Conservation (phyloP, 208 protist species). For the Crithidia fasciculata region DNA sequence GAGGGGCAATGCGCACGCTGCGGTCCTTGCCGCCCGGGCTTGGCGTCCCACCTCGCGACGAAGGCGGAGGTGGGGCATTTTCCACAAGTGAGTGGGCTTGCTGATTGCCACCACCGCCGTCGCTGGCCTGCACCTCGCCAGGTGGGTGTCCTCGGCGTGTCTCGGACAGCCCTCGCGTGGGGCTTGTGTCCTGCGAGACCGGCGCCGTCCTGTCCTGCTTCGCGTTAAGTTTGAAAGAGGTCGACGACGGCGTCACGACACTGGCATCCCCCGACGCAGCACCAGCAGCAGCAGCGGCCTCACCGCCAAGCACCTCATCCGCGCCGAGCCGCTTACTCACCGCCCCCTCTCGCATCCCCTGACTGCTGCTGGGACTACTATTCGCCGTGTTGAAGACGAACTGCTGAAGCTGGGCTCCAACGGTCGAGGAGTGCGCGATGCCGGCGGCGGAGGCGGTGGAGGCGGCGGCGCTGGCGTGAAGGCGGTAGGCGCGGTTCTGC, state of each 20-base stretch:
- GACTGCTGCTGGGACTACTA: neutral
- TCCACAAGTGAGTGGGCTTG: neutral
- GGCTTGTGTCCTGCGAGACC: neutral
- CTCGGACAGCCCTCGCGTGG: neutral
- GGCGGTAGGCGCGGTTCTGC: conserved; percentile 28
- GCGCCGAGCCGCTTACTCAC: conserved; percentile 2
- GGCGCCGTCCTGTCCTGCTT: neutral
- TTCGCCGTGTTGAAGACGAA: neutral
- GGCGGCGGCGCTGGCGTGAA: neutral
- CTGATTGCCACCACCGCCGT: neutral
- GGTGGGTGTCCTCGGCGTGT: neutral
- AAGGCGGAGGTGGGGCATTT: neutral
- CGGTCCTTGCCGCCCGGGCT: conserved; percentile 8
- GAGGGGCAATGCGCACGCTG: conserved; percentile 15
- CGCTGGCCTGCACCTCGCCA: neutral
- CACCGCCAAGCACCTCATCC: neutral
- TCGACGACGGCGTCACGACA: neutral
- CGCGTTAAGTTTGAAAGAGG: neutral
- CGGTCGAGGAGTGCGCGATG: conserved; percentile 9
- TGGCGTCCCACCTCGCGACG: neutral
- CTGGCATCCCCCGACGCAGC: conserved; percentile 1
- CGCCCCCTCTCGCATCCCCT: neutral
- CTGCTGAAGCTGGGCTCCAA: conserved; percentile 27
- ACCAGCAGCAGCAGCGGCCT: neutral
- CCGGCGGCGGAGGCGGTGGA: neutral